phyloP scores from a whole-genome alignment of 495 filamentous ascomycete genomes.

The Aspergillus diversus region DNA sequence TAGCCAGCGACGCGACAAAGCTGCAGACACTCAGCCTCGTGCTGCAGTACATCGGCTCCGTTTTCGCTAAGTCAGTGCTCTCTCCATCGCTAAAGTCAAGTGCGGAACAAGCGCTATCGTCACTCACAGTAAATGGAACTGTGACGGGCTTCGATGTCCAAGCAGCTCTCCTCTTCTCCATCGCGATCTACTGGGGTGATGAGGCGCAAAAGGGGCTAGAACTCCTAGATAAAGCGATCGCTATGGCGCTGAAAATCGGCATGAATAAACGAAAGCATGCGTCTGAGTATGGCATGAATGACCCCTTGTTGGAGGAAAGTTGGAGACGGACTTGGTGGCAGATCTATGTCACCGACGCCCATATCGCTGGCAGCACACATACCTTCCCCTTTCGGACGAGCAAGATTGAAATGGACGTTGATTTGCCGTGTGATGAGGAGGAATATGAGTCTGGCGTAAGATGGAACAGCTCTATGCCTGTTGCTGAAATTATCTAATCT shows the following conservation, averaged over 20 bases:
- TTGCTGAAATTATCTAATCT: not conserved
- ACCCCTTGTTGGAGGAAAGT: slow-evolving; percentile 29
- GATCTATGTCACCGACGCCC: slow-evolving; percentile 32
- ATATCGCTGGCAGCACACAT: slow-evolving; percentile 31
- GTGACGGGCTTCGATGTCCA: slow-evolving; percentile 28
- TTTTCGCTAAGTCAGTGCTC: slow-evolving; percentile 18
- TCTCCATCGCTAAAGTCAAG: not conserved
- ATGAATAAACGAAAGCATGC: slow-evolving; percentile 31
- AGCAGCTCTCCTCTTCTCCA: slow-evolving; percentile 28
- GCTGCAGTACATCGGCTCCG: slow-evolving; percentile 23
- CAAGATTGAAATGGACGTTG: slow-evolving; percentile 17
- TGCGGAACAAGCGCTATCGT: slow-evolving; percentile 1
- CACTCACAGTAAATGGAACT: not conserved
- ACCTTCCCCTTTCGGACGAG: slow-evolving; percentile 28
- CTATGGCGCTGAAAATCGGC: slow-evolving; percentile 22
- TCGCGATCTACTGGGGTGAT: slow-evolving; percentile 31
- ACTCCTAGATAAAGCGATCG: slow-evolving; percentile 27
- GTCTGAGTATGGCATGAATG: slow-evolving; percentile 4
- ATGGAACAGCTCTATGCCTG: not conserved
- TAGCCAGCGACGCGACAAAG: not conserved
- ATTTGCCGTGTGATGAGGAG: slow-evolving; percentile 27
- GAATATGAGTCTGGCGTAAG: slow-evolving; percentile 24
- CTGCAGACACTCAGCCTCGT: slow-evolving; percentile 20
- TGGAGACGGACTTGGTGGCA: slow-evolving; percentile 39
- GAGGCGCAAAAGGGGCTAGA: slow-evolving; percentile 20